Evolutionary conservation across 495 filamentous ascomycete genomes (phyloP), one percentile per base, ranked within the genome.

Genomic region (Thermothielavioides terrestris): DNA sequence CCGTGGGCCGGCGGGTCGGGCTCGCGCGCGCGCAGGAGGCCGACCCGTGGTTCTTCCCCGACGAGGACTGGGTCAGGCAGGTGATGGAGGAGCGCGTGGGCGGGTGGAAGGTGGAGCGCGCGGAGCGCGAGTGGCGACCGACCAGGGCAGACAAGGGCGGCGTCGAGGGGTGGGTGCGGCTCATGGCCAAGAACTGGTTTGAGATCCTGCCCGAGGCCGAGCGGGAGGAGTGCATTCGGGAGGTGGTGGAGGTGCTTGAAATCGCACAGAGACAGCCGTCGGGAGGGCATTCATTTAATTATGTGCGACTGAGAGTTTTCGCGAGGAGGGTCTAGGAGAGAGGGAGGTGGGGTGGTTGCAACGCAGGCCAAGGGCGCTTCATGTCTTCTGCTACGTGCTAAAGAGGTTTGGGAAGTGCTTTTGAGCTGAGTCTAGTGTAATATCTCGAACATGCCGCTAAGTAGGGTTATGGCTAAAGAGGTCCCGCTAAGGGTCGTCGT

Each of bases 1-100:
- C 72, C 8, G 61, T 83, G 3, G 71, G 70, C 22, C 69, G 77
- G 1, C 75, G 83, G 0, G 55, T 85, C 1, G 64, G 75, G 0
- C 40, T 83, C 0, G 63, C 66, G 21, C 49, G 61, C 27, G 79
- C 75, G 1, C 50, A 66, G 36, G 77, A 66, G 49, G 69, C 66
- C 1, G 70, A 72, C 49, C 85, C 85, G 15, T 90, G 86, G 86
- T 86, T 83, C 55, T 89, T 89, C 58, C 81, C 85, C 1, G 80
- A 79, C 28, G 81, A 79, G 51, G 60, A 52, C 0, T 78, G 49
- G 49, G 35, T 46, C 18, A 78, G 74, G 72, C 50, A 61, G 8
- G 64, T 77, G 47, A 61, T 88, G 53, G 73, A 77, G 52, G 55
- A 66, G 15, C 63, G 63, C 0, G 63, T 67, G 1, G 69, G 67